Conservation (phyloP, 2,329 filamentous ascomycete species). For the Paecilomyces sp. region DNA sequence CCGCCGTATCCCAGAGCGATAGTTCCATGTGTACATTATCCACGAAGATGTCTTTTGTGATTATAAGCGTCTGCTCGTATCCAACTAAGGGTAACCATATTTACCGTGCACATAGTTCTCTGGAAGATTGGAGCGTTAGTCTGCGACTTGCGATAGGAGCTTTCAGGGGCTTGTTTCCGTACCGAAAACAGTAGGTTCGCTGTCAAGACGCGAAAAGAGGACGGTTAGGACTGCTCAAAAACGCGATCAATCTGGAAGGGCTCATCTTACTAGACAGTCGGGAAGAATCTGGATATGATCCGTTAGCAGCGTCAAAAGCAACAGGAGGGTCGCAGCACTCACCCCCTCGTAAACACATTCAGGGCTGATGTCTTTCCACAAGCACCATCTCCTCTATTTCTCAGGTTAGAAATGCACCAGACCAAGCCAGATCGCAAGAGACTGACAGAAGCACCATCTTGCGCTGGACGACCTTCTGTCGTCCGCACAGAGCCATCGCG, state of each 20-base stretch:
- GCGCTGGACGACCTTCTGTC: conserved; percentile 80
- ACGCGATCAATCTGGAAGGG: neutral
- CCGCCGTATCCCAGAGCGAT: conserved; percentile 96
- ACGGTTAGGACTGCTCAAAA: conserved; percentile 13
- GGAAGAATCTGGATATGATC: conserved; percentile 66
- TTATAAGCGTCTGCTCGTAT: conserved; percentile 12
- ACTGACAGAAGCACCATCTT: conserved; percentile 85
- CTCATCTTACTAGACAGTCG: conserved; percentile 73
- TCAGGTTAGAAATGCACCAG: conserved; percentile 11
- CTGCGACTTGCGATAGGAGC: conserved; percentile 1
- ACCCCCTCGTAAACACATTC: conserved; percentile 98
- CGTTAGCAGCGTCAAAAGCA: conserved; percentile 6
- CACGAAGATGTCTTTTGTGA: conserved; percentile 79
- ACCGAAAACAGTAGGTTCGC: conserved; percentile 89
- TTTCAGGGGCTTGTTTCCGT: conserved; percentile 15
- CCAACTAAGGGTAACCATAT: conserved; percentile 16
- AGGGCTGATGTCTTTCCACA: conserved; percentile 94
- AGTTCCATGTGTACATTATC: conserved; percentile 95
- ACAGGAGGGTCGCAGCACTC: conserved; percentile 26
- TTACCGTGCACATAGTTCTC: conserved; percentile 98
- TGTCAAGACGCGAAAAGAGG: conserved; percentile 19
- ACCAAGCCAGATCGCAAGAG: neutral
- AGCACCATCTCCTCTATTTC: conserved; percentile 77
- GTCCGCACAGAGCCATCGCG: conserved; percentile 56
- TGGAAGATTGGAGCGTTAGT: conserved; percentile 27